Evolutionary conservation across 345 rosid species (phyloP), one percentile per base, ranked within the genome.

Genomic region (Eucalyptus pumila): DNA sequence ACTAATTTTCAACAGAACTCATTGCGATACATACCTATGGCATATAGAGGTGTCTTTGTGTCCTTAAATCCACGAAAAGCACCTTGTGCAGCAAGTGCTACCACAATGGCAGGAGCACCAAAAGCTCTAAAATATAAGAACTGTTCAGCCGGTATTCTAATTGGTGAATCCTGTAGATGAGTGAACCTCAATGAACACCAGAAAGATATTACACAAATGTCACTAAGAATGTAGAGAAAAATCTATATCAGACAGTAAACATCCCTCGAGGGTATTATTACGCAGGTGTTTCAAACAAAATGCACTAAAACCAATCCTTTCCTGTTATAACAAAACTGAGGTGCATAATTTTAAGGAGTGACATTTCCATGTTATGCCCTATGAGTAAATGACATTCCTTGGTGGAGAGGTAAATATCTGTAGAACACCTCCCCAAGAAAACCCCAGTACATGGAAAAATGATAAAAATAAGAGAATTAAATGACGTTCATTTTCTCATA

Each of bases 31-130:
- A 94, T 95, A 94, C 99, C 99, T 91, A 95, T 94, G 62, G 99
- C 99, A 94, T 93, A 96, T 67, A 96, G 90, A 93, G 99, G 99
- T 1, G 99, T 96, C 89, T 94, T 94, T 58, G 99, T 97, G 90
- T 97, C 99, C 91, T 93, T 96, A 93, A 95, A 96, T 90, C 99
- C 99, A 86, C 99, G 97, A 90, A 97, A 97, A 85, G 98, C 92
- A 87, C 99, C 99, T 90, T 95, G 98, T 21, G 98, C 98, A 90
- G 99, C 99, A 81, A 97, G 95, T 92, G 99, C 97, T 89, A 96
- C 93, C 50, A 96, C 99, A 91, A 97, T 95, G 34, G 99, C 96
- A 11, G 98, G 99, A 88, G 99, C 97, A 89, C 99, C 99, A 89
- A 94, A 94, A 65, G 99, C 98, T 90, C 96, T 95, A 89, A 93